Percentiles rank a stretch among this genome's conserved stretches.
Evolutionary conservation across 371 early-diverging fungal species (phyloP).

Genomic region (Lichtheimia ornata): DNA sequence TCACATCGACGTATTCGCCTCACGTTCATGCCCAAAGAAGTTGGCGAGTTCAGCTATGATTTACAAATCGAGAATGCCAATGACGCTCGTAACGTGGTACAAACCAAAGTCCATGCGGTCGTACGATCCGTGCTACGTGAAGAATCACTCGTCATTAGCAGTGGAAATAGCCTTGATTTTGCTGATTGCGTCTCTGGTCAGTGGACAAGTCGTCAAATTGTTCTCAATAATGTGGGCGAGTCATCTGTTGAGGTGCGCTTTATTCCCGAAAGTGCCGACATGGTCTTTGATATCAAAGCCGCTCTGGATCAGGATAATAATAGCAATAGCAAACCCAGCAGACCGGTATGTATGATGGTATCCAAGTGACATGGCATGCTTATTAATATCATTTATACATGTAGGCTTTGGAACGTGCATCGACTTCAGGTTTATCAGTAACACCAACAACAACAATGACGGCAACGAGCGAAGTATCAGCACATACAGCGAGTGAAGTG

Average conservation of each 20-base stretch:
- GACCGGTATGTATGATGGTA: too few relatives aligned
- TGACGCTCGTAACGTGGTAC: constrained; percentile 80
- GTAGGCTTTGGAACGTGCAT: neutral
- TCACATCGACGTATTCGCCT: constrained; percentile 76
- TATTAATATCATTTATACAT: neutral
- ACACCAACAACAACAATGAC: constrained; percentile 27
- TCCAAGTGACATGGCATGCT: constrained; percentile 2
- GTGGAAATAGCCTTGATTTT: constrained; percentile 85
- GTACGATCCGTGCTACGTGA: constrained; percentile 79
- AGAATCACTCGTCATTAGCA: constrained; percentile 76
- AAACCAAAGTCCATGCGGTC: constrained; percentile 80
- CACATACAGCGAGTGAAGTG: constrained; percentile 45
- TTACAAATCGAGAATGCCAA: constrained; percentile 90
- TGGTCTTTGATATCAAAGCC: constrained; percentile 61
- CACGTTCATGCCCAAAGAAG: constrained; percentile 83
- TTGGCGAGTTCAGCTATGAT: constrained; percentile 90
- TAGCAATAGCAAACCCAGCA: constrained; percentile 8
- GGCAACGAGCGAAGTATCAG: constrained; percentile 51
- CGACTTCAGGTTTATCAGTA: constrained; percentile 5
- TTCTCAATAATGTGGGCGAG: constrained; percentile 85
- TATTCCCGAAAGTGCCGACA: constrained; percentile 75
- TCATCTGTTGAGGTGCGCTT: constrained; percentile 79
- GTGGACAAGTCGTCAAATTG: constrained; percentile 79
- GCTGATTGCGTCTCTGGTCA: constrained; percentile 90
- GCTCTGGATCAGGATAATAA: constrained; percentile 15